Percentiles rank a stretch among this genome's conserved stretches.
phyloP scores from a whole-genome alignment of 306 rosid species.

The Medicago lupulina region DNA sequence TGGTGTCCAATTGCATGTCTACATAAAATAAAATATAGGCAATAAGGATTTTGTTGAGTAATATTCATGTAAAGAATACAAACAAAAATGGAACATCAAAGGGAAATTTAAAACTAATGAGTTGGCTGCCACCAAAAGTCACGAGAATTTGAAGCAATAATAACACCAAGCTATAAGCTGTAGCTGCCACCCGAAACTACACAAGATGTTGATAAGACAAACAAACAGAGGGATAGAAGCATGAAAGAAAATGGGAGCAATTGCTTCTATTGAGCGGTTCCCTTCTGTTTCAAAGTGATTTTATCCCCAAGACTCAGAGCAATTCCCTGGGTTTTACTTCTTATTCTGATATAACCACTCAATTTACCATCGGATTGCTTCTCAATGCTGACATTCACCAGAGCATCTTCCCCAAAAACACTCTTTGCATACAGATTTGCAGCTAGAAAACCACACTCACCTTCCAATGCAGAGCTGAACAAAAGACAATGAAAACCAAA shows the following conservation, averaged over 20 bases:
- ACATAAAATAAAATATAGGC: constrained; percentile 42
- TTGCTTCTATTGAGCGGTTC: constrained; percentile 56
- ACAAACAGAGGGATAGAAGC: constrained; percentile 42
- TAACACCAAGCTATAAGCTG: constrained; percentile 37
- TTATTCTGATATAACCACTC: constrained; percentile 94
- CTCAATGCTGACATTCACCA: constrained; percentile 95
- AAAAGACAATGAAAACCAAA: constrained; percentile 32
- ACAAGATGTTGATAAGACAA: constrained; percentile 51
- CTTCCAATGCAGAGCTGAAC: constrained; percentile 89
- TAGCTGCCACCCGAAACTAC: constrained; percentile 50
- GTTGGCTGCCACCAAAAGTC: constrained; percentile 50
- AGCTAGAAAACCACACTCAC: constrained; percentile 96
- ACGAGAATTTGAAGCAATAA: constrained; percentile 34
- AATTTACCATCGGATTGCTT: constrained; percentile 88
- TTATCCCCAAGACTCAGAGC: constrained; percentile 98
- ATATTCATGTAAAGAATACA: constrained; percentile 50
- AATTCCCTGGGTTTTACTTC: constrained; percentile 99
- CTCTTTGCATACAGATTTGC: constrained; percentile 97
- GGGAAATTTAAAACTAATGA: constrained; percentile 37
- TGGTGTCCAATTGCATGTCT: constrained; percentile 45
- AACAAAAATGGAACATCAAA: constrained; percentile 50
- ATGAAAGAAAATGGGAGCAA: constrained; percentile 20
- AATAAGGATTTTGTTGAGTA: constrained; percentile 40
- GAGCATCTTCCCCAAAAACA: constrained; percentile 97
- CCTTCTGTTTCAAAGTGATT: constrained; percentile 99